Percentiles rank a stretch among this genome's conserved stretches.
Evolutionary conservation across 768 basidiomycete species (phyloP).

Genomic region (Russula griseocarnosa): DNA sequence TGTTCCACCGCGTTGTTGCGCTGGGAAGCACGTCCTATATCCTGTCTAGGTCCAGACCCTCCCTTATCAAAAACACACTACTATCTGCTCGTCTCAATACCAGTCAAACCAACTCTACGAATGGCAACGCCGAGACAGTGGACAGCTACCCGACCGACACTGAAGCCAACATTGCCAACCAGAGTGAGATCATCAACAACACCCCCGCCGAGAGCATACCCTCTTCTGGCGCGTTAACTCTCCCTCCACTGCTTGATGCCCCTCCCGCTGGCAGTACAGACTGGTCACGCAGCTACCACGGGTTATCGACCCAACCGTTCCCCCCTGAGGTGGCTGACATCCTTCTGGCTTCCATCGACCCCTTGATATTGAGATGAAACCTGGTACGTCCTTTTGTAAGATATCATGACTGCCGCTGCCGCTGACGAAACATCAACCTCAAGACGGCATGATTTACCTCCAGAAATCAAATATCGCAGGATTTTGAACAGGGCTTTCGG

Average conservation of each 20-base stretch:
- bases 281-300: conserved; percentile 87
- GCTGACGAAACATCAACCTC: not conserved
- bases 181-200: conserved; percentile 22
- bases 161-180: conserved; percentile 22
- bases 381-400: conserved; percentile 55
- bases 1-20: conserved; percentile 5
- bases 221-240: conserved; percentile 28
- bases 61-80: conserved; percentile 20
- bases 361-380: conserved; percentile 87
- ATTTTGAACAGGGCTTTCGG: conserved; percentile 92
- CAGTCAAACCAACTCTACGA: conserved; percentile 27
- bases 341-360: conserved; percentile 71
- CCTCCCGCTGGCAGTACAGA: conserved; percentile 41
- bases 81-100: conserved; percentile 36
- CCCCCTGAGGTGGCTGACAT: conserved; percentile 66
- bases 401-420: not conserved
- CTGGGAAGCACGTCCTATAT: conserved; percentile 14
- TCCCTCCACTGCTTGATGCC: conserved; percentile 25
- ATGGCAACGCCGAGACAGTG: conserved; percentile 29
- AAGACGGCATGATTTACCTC: conserved; percentile 91
- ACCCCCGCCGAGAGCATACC: conserved; percentile 28
- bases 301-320: conserved; percentile 75
- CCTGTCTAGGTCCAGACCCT: conserved; percentile 11
- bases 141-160: conserved; percentile 31
- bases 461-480: conserved; percentile 94